Evolutionary conservation across 805 yeast genomes (phyloP).

Genomic region (Lipomyces kockii): DNA sequence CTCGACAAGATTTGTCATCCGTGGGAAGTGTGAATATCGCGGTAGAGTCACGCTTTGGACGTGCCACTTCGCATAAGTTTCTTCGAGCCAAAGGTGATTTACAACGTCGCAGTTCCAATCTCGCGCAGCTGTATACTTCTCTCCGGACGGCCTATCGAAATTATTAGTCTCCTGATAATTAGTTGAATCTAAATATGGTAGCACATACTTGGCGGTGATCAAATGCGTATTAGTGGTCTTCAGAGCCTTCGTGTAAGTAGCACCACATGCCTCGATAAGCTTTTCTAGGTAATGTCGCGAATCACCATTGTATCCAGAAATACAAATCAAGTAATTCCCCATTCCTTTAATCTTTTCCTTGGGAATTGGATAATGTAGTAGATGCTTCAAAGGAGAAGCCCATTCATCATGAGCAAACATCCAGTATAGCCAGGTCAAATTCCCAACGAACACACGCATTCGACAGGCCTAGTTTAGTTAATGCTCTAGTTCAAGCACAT

Average conservation of each 20-base stretch:
- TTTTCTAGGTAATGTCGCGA: conserved; percentile 73
- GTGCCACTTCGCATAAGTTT: conserved; percentile 68
- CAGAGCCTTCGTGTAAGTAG: conserved; percentile 67
- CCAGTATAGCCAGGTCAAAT: conserved; percentile 74
- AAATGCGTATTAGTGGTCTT: conserved; percentile 71
- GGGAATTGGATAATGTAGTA: conserved; percentile 72
- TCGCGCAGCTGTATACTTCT: conserved; percentile 73
- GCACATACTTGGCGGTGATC: conserved; percentile 55
- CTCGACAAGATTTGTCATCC: conserved; percentile 50
- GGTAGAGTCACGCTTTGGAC: conserved; percentile 53
- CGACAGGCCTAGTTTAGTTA: conserved; percentile 47
- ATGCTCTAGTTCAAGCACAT: background rate
- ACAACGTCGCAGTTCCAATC: conserved; percentile 70
- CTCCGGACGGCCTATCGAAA: conserved; percentile 59
- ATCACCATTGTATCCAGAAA: conserved; percentile 85
- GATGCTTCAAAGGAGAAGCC: conserved; percentile 57
- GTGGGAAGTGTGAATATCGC: conserved; percentile 56
- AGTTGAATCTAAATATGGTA: background rate
- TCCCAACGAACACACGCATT: conserved; percentile 58
- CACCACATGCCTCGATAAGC: conserved; percentile 73
- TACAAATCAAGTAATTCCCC: conserved; percentile 60
- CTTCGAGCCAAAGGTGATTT: conserved; percentile 90
- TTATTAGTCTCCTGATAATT: conserved; percentile 1
- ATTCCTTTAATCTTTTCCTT: conserved; percentile 58
- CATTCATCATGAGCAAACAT: conserved; percentile 61